Evolutionary conservation across 306 rosid species (phyloP).

Genomic region (Nissolia schottii): DNA sequence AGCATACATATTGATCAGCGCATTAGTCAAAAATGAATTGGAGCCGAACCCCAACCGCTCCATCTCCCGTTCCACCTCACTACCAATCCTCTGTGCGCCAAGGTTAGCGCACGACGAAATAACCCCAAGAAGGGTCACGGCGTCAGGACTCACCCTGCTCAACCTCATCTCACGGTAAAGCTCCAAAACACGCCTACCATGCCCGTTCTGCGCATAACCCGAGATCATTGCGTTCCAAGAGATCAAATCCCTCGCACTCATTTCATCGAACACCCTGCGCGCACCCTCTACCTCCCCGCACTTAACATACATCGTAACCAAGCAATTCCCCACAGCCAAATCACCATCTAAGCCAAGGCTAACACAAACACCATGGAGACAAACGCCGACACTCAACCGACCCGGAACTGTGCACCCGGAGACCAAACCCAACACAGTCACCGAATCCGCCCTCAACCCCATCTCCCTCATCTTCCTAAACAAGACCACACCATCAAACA

Average conservation of each 20-base stretch:
- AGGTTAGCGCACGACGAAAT: constrained; percentile 45
- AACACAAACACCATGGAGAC: constrained; percentile 46
- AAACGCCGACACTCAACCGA: constrained; percentile 43
- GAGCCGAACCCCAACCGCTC: constrained; percentile 28
- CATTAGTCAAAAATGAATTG: constrained; percentile 43
- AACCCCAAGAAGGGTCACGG: constrained; percentile 49
- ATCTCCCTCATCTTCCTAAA: constrained; percentile 34
- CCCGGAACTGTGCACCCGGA: constrained; percentile 45
- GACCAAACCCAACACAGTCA: constrained; percentile 69
- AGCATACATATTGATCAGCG: constrained; percentile 46
- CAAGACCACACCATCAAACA: constrained; percentile 38
- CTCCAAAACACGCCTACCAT: constrained; percentile 60
- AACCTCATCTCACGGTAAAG: constrained; percentile 41
- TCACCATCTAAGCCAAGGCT: constrained; percentile 50
- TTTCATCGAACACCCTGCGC: constrained; percentile 51
- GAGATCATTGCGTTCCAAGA: constrained; percentile 92
- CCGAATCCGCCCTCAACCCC: constrained; percentile 38
- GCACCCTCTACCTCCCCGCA: constrained; percentile 58
- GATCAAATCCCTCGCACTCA: constrained; percentile 63
- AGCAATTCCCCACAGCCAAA: constrained; percentile 58
- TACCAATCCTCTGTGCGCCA: constrained; percentile 43
- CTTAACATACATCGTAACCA: constrained; percentile 74
- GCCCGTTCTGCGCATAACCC: constrained; percentile 80
- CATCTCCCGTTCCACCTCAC: constrained; percentile 33
- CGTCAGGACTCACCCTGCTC: constrained; percentile 31